A percentile compares a stretch with the other conserved stretches of the same genome.
Conservation (phyloP, 1,284 basidiomycete species). For the Marasmius oreades region DNA sequence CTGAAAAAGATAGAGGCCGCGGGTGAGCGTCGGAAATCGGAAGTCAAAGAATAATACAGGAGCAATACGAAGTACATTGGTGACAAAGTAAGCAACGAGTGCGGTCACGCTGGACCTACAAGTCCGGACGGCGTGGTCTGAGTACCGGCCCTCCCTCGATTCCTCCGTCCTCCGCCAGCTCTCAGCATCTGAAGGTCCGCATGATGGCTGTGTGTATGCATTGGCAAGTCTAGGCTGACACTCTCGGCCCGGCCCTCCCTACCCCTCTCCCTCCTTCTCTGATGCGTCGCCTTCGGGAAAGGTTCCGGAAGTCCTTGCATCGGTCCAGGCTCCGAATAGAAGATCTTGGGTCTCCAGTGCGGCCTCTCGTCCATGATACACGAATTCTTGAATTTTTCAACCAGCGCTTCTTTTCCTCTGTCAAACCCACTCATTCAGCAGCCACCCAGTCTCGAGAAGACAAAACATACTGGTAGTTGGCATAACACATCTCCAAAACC, state of each 20-base stretch:
- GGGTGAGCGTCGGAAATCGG: too few relatives aligned
- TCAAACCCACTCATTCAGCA: slow-evolving; percentile 3
- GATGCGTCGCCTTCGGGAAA: slow-evolving; percentile 77
- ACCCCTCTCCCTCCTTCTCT: slow-evolving; percentile 72
- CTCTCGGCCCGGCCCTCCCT: slow-evolving; percentile 24
- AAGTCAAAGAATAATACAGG: too few relatives aligned
- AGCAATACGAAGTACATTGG: too few relatives aligned
- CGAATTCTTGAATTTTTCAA: slow-evolving; percentile 85
- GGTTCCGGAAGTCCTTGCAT: slow-evolving; percentile 73
- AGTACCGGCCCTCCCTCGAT: too few relatives aligned
- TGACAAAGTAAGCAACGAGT: too few relatives aligned
- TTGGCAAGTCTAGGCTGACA: too few relatives aligned
- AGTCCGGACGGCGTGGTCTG: too few relatives aligned
- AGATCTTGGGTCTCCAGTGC: slow-evolving; percentile 81
- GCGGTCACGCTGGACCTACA: too few relatives aligned
- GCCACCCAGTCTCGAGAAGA: background rate
- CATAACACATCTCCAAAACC: slow-evolving; percentile 82
- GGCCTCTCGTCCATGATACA: slow-evolving; percentile 81
- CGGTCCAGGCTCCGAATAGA: slow-evolving; percentile 68
- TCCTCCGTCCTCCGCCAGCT: too few relatives aligned
- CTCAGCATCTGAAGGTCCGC: too few relatives aligned
- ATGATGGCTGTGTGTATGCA: too few relatives aligned
- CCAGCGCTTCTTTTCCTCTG: slow-evolving; percentile 74
- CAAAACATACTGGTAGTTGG: slow-evolving; percentile 73
- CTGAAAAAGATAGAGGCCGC: too few relatives aligned